Conservation (phyloP, 2,329 filamentous ascomycete genomes). For the Colletotrichum incanum region DNA sequence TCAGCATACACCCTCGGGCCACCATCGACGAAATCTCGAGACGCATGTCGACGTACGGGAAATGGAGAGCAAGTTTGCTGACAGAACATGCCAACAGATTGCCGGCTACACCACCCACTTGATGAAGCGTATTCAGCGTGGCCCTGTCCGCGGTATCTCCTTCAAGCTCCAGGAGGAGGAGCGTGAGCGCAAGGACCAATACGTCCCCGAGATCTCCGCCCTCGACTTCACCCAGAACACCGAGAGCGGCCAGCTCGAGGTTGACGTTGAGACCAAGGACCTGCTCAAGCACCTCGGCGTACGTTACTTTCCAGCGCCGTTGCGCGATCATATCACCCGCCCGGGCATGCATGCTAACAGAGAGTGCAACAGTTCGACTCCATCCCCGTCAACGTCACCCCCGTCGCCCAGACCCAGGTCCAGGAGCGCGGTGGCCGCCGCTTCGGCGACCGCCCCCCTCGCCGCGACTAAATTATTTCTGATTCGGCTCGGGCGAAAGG, state of each 20-base stretch:
- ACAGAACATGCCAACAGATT: slow-evolving; percentile 71
- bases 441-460: slow-evolving; percentile 76
- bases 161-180: slow-evolving; percentile 99
- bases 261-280: slow-evolving; percentile 98
- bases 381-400: slow-evolving; percentile 96
- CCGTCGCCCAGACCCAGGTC: slow-evolving; percentile 90
- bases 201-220: slow-evolving; percentile 98
- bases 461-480: slow-evolving; percentile 59
- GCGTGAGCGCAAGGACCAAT: slow-evolving; percentile 99
- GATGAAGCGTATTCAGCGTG: slow-evolving; percentile 99
- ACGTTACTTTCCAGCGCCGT: slow-evolving; percentile 64
- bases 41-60: neutral
- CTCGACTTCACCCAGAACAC: slow-evolving; percentile 97
- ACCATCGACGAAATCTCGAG: neutral
- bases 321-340: neutral
- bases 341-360: slow-evolving; percentile 48
- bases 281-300: slow-evolving; percentile 98
- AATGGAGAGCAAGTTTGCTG: slow-evolving; percentile 6
- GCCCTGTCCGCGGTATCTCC: slow-evolving; percentile 99
- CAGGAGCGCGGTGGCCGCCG: slow-evolving; percentile 81
- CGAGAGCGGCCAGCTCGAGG: slow-evolving; percentile 93
- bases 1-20: slow-evolving; percentile 56
- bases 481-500: slow-evolving; percentile 15
- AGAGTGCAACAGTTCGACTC: slow-evolving; percentile 83
- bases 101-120: slow-evolving; percentile 98